These are phyloP conservation scores for Heliamphora exappendiculata DNA, from an alignment of 148 eudicot genomes.

Conservation along the genomic window DNA sequence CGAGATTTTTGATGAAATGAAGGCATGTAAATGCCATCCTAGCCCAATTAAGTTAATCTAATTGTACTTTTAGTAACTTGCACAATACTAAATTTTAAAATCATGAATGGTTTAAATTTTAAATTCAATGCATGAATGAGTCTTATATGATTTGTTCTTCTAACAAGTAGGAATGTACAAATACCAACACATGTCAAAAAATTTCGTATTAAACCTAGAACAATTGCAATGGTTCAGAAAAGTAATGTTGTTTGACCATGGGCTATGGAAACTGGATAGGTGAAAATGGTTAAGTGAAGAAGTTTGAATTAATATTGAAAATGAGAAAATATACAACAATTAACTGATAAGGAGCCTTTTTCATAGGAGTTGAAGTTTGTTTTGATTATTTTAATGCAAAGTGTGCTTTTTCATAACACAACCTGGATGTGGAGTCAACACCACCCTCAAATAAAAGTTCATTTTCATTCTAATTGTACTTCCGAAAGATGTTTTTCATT, in stretches of 20 bases:
- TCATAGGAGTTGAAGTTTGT: neutral
- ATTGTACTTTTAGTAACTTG: neutral
- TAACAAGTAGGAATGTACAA: too few relatives aligned
- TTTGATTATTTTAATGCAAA: constrained; percentile 2
- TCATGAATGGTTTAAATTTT: too few relatives aligned
- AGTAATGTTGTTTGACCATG: neutral
- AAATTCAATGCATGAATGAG: too few relatives aligned
- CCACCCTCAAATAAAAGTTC: neutral
- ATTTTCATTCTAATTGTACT: neutral
- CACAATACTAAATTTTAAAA: neutral
- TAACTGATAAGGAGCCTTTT: neutral
- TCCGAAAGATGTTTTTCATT: neutral
- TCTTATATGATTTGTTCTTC: too few relatives aligned
- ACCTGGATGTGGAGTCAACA: neutral
- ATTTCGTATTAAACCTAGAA: neutral
- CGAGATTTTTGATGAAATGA: neutral
- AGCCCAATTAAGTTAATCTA: too few relatives aligned
- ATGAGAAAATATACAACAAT: neutral
- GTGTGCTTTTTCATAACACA: neutral
- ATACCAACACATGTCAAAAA: neutral
- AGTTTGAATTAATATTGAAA: neutral
- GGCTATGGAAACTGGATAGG: neutral
- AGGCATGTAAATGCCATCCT: neutral
- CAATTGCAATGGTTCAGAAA: neutral
- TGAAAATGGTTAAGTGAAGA: neutral